Evolutionary conservation across 768 basidiomycete species (phyloP).

Genomic region (Pleurotus tuber-regium): DNA sequence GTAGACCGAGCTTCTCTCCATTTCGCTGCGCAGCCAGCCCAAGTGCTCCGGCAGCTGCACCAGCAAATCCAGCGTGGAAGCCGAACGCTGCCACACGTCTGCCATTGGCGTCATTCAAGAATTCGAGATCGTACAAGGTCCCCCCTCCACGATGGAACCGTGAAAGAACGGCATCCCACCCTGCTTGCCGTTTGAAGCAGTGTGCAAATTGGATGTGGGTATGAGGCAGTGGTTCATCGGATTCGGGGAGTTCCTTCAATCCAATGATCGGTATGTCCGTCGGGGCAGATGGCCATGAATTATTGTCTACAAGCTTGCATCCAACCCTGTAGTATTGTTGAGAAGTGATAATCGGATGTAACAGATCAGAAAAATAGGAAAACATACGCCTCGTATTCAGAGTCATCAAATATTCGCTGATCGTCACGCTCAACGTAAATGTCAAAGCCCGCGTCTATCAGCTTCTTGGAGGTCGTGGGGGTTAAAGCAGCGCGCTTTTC

Average conservation of each 20-base stretch:
- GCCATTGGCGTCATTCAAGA: conserved; percentile 79
- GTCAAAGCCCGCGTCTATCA: conserved; percentile 88
- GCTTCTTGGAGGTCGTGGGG: conserved; percentile 83
- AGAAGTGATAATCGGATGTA: conserved; percentile 5
- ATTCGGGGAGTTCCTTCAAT: conserved; percentile 91
- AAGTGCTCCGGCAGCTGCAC: conserved; percentile 88
- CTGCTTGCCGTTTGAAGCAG: conserved; percentile 94
- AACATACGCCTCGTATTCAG: conserved; percentile 88
- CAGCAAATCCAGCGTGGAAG: conserved; percentile 98
- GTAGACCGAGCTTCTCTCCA: conserved; percentile 56
- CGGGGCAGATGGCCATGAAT: conserved; percentile 86
- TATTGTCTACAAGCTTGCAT: conserved; percentile 82
- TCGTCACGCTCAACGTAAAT: conserved; percentile 91
- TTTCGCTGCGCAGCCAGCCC: conserved; percentile 68
- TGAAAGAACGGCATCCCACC: conserved; percentile 83
- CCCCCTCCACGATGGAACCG: conserved; percentile 85
- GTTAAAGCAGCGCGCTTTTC: conserved; percentile 93
- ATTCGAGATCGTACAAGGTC: conserved; percentile 93
- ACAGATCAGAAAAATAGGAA: neutral
- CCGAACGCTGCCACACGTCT: conserved; percentile 97
- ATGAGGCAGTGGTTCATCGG: conserved; percentile 80
- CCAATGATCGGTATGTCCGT: conserved; percentile 80
- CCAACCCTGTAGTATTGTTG: conserved; percentile 62
- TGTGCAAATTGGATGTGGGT: conserved; percentile 98
- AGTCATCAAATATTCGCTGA: conserved; percentile 91